Evolutionary conservation across 2,329 filamentous ascomycete species (phyloP).

Genomic region (Fusarium sp.): DNA sequence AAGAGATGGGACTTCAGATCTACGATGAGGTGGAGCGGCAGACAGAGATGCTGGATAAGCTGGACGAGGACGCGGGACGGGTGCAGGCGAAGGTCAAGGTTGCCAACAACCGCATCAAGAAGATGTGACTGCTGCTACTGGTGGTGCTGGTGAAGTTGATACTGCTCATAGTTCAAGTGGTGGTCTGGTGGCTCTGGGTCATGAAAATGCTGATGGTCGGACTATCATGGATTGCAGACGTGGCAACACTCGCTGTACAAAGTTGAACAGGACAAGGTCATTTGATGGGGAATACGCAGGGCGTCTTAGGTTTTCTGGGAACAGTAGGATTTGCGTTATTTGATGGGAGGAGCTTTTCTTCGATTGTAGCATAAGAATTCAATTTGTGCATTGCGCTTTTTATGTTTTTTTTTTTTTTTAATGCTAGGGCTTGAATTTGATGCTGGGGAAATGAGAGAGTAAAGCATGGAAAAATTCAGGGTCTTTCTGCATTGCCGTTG

Average conservation of each 20-base stretch:
- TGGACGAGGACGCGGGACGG: conserved; percentile 74
- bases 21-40: conserved; percentile 78
- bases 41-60: conserved; percentile 73
- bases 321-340: conserved; percentile 8
- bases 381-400: neutral
- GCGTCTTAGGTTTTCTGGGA: conserved; percentile 25
- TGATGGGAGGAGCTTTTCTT: neutral
- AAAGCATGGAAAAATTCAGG: neutral
- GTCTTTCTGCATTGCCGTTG: conserved; percentile 23
- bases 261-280: conserved; percentile 2
- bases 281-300: conserved; percentile 25
- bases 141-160: conserved; percentile 41
- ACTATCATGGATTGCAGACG: conserved; percentile 44
- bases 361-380: conserved; percentile 6
- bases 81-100: conserved; percentile 76
- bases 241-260: conserved; percentile 42
- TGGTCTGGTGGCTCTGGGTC: conserved; percentile 48
- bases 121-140: conserved; percentile 62
- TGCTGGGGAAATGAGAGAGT: neutral
- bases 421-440: neutral
- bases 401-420: too few relatives aligned
- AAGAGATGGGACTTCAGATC: conserved; percentile 81
- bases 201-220: conserved; percentile 31
- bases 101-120: conserved; percentile 77
- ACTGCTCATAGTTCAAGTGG: conserved; percentile 42